Base-by-base conservation (phyloP, 2,329 filamentous ascomycete genomes). In the Periconia digitata region DNA sequence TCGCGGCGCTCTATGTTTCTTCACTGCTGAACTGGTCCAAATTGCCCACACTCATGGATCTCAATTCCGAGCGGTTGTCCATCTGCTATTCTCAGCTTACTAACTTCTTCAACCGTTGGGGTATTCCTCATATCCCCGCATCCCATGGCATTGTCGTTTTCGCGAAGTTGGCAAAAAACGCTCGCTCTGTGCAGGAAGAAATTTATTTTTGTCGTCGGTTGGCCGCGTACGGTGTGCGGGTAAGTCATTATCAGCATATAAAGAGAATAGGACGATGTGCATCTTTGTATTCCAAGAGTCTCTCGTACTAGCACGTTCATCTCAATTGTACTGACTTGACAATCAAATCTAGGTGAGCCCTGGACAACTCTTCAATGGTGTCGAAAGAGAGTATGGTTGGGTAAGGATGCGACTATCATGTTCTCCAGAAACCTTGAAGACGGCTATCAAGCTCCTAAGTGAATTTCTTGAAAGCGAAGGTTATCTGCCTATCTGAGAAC, bases 121-220 rank as follows among this genome's bases (percentile, higher is more conserved):
- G 54, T 15, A 49, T 68, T 45, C 45, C 55, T 0, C 62, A 58
- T 44, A 44, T 68, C 13, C 38, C 47, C 8, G 59, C 63, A 0
- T 62, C 63, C 2, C 54, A 65, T n/a, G 63, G 65, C 6, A 49
- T 66, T 15, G 61, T 62, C n/a, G 13, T 68, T 1, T 66, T 62
- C 37, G 65, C 63, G 0, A 56, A 55, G 21, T 34, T 64, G 8
- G 60, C 52, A 6, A 56, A 47, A 8, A 44, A 40, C 3, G 53
- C 55, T 0, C 54, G 40, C 29, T 59, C 37, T 17, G 39, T 29
- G 1, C 51, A 49, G 13, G 59, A 68, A 3, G 63, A 68, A 35
- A 45, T 23, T 5, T 20, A 22, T 0, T 64, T 64, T 16, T 66
- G 52, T 27, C 37, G 57, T 22, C 46, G 49, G 3, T 40, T 68